These are phyloP conservation scores for Nannizziopsis arthrosporioides DNA, from an alignment of 2,329 filamentous ascomycete genomes.

Conservation along the genomic window DNA sequence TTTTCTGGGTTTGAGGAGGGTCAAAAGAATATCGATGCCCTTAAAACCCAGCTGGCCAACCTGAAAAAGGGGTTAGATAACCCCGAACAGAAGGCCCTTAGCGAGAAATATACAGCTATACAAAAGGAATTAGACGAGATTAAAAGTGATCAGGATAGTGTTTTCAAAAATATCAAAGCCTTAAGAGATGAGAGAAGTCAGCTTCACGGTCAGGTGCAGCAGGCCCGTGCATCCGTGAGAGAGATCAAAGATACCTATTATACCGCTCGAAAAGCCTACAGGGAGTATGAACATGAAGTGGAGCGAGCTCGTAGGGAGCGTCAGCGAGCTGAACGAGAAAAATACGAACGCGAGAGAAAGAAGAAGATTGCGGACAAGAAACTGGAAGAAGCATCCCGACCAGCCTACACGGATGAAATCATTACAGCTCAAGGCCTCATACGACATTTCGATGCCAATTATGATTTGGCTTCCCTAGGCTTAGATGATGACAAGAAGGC, in stretches of 20 bases:
- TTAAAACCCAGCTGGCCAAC: conserved; percentile 77
- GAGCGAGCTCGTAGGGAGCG: conserved; percentile 66
- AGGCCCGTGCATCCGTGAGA: conserved; percentile 69
- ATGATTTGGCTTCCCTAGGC: conserved; percentile 56
- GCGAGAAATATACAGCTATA: conserved; percentile 72
- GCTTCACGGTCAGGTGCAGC: conserved; percentile 73
- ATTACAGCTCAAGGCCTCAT: conserved; percentile 77
- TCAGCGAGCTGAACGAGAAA: conserved; percentile 63
- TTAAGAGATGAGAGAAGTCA: conserved; percentile 78
- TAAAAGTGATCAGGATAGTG: conserved; percentile 83
- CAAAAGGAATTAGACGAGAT: conserved; percentile 80
- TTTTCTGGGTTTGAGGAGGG: conserved; percentile 73
- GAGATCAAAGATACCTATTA: conserved; percentile 86
- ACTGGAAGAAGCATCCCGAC: conserved; percentile 47
- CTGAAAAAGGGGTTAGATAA: conserved; percentile 84
- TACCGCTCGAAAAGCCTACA: conserved; percentile 66
- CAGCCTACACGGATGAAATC: conserved; percentile 87
- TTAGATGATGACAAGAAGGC: conserved; percentile 35
- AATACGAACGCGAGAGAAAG: conserved; percentile 39
- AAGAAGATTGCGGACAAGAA: conserved; percentile 45
- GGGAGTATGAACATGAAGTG: conserved; percentile 71
- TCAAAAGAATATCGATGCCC: conserved; percentile 79
- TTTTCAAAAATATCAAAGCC: conserved; percentile 73
- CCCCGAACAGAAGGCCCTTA: conserved; percentile 77
- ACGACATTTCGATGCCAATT: conserved; percentile 74